Conservation (phyloP, 352 stramenopile species). For the Pythium brachiatum region DNA sequence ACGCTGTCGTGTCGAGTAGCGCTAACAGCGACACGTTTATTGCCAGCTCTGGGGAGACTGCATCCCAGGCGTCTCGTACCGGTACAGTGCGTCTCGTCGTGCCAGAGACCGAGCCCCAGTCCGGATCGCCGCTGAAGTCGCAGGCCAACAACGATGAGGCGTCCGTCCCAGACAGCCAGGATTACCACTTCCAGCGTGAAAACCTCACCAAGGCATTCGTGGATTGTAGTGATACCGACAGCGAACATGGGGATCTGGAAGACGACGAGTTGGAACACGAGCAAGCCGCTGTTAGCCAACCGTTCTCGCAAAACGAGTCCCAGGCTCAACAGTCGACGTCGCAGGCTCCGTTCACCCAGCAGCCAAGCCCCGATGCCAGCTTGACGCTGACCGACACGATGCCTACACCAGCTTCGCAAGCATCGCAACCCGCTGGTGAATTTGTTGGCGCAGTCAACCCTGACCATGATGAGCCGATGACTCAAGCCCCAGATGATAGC, state of each 20-base stretch:
- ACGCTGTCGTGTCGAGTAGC: constrained; percentile 2
- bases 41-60: constrained; percentile 1
- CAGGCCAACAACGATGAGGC: constrained; percentile 4
- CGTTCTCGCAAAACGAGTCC: not conserved
- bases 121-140: not conserved
- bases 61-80: not conserved
- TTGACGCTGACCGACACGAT: not conserved
- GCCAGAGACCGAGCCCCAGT: constrained; percentile 4
- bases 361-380: not conserved
- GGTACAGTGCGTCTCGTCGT: constrained; percentile 9
- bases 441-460: constrained; percentile 7
- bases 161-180: constrained; percentile 30
- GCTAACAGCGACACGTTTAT: constrained; percentile 13
- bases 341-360: constrained; percentile 9
- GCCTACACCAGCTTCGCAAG: not conserved
- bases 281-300: not conserved
- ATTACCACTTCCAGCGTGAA: constrained; percentile 45
- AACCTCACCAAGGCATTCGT: constrained; percentile 54
- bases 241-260: constrained; percentile 30
- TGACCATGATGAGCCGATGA: constrained; percentile 21
- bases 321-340: not conserved
- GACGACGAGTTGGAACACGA: constrained; percentile 30
- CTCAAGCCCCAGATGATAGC: constrained; percentile 7
- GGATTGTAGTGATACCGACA: constrained; percentile 47
- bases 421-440: constrained; percentile 7